A percentile compares a stretch with the other conserved stretches of the same genome.
Evolutionary conservation across 331 rosid genomes (phyloP).

Genomic region (Ulmus americana): DNA sequence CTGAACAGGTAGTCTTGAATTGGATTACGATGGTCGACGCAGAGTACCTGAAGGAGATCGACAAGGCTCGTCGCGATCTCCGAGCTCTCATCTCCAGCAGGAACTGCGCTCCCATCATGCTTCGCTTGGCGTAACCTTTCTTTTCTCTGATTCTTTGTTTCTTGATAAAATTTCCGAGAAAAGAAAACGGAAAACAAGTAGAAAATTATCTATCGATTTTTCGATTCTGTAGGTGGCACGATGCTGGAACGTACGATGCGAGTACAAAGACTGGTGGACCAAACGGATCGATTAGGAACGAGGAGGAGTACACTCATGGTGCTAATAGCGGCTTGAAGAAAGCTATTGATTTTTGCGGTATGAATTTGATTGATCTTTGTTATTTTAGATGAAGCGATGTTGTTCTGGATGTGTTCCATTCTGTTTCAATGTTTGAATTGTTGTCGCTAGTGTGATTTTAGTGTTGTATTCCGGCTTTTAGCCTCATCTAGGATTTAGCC

Average conservation of each 20-base stretch:
- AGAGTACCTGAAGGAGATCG: conserved; percentile 65
- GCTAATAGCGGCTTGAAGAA: conserved; percentile 77
- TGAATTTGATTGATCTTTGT: not conserved
- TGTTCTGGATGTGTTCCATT: not conserved
- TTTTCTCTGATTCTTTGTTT: conserved; percentile 8
- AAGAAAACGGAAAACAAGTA: not conserved
- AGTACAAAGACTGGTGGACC: conserved; percentile 73
- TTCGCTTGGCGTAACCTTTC: conserved; percentile 62
- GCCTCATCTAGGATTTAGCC: not conserved
- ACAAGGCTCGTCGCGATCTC: conserved; percentile 76
- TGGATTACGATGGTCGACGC: conserved; percentile 50
- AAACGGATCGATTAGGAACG: conserved; percentile 72
- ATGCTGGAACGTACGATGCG: conserved; percentile 77
- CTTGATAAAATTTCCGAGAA: conserved; percentile 1
- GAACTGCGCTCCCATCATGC: conserved; percentile 87
- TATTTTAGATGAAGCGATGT: not conserved
- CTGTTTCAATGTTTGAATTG: not conserved
- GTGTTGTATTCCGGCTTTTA: not conserved
- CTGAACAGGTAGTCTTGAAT: not conserved
- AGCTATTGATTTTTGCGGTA: conserved; percentile 83
- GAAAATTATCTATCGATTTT: not conserved
- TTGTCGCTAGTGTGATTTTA: not conserved
- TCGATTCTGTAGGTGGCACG: conserved; percentile 63
- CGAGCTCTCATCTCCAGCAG: conserved; percentile 75
- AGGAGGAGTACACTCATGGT: conserved; percentile 73